A percentile compares a stretch with the other conserved stretches of the same genome.
Evolutionary conservation across 2,329 filamentous ascomycete species (phyloP).

Genomic region (Exophiala mesophila): DNA sequence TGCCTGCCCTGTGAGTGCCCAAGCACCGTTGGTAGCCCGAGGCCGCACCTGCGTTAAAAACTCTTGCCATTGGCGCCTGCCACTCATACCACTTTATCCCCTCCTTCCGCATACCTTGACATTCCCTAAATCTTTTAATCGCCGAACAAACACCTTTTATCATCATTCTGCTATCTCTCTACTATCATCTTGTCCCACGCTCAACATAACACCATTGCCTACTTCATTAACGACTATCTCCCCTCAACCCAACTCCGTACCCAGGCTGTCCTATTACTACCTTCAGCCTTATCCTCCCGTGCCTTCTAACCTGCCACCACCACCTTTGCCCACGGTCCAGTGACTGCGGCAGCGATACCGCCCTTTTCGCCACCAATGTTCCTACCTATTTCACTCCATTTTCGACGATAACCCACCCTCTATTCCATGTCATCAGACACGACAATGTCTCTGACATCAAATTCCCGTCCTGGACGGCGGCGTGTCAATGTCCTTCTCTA

Average conservation of each 20-base stretch:
- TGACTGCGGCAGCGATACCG: slow-evolving; percentile 1
- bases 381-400: neutral
- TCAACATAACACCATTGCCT: neutral
- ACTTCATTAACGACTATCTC: slow-evolving; percentile 1
- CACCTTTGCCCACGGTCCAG: no score
- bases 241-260: slow-evolving; percentile 1
- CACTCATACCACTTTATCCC: no score
- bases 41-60: no score
- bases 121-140: neutral
- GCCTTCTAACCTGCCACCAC: no score
- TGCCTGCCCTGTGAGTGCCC: no score
- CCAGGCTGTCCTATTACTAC: no score
- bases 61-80: no score
- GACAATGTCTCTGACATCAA: neutral
- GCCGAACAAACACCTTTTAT: slow-evolving; percentile 1
- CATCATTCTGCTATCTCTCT: no score
- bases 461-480: slow-evolving; percentile 13
- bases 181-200: neutral
- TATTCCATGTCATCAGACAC: neutral
- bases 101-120: no score
- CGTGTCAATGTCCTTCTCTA: slow-evolving; percentile 25
- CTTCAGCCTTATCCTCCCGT: no score
- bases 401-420: neutral
- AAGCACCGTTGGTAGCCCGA: no score
- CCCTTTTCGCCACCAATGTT: slow-evolving; percentile 10